Percentiles rank a stretch among this genome's conserved stretches.
phyloP scores from a whole-genome alignment of 129 eudicot genomes.

The Ambrosia trifida region DNA sequence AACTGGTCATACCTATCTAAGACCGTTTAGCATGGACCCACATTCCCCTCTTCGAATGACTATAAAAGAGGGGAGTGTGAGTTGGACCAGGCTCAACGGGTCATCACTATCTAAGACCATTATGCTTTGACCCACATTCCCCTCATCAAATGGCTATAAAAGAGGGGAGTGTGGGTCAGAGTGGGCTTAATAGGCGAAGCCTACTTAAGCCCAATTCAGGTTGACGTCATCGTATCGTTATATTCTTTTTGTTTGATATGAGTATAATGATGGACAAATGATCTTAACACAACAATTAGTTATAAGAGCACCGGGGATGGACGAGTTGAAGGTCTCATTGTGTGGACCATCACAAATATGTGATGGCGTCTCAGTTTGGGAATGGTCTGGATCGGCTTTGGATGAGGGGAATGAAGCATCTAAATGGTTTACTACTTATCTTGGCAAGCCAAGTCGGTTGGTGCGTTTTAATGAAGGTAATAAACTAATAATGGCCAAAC shows the following conservation, averaged over 20 bases:
- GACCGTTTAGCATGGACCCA: too few species aligned
- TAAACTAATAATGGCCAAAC: not conserved
- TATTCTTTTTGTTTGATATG: not conserved
- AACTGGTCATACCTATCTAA: too few species aligned
- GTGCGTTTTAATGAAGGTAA: conserved; percentile 80
- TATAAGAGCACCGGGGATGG: conserved; percentile 75
- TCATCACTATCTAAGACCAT: too few species aligned
- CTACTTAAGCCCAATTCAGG: not conserved
- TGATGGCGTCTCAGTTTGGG: conserved; percentile 74
- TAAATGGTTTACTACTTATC: conserved; percentile 63
- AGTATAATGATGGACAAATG: not conserved
- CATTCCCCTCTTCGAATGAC: too few species aligned
- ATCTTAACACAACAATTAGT: conserved; percentile 31
- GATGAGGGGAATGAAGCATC: conserved; percentile 81
- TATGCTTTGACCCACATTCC: not conserved
- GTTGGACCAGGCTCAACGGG: too few species aligned
- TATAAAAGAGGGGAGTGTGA: too few species aligned
- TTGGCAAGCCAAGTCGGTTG: conserved; percentile 70
- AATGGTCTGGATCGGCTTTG: conserved; percentile 81
- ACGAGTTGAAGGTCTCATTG: conserved; percentile 62
- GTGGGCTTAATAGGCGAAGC: not conserved
- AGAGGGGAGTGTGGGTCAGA: not conserved
- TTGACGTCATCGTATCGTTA: not conserved
- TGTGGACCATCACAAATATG: conserved; percentile 44
- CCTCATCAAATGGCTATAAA: not conserved